A percentile compares a stretch with the other conserved stretches of the same genome.
phyloP scores from a whole-genome alignment of 2,329 filamentous ascomycete species.

The Sphaerulina musiva region DNA sequence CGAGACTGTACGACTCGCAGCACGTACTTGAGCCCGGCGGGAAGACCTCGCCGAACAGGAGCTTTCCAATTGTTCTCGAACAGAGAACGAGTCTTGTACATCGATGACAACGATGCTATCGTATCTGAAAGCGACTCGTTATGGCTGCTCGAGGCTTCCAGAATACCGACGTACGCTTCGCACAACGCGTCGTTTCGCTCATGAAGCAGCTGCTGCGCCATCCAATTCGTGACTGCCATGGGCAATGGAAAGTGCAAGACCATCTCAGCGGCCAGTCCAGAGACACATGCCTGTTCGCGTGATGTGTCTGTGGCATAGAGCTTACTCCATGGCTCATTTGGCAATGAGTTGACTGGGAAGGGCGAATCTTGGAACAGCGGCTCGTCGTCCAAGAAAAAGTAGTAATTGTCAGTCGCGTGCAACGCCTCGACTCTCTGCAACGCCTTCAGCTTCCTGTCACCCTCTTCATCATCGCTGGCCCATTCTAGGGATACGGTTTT shows the following conservation, averaged over 20 bases:
- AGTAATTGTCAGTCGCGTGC: slow-evolving; percentile 48
- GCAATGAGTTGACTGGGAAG: slow-evolving; percentile 30
- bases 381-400: slow-evolving; percentile 47
- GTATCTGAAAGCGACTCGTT: slow-evolving; percentile 14
- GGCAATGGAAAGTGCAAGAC: slow-evolving; percentile 36
- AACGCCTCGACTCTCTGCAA: slow-evolving; percentile 57
- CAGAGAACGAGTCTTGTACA: slow-evolving; percentile 20
- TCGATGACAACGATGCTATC: slow-evolving; percentile 16
- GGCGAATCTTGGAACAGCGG: slow-evolving; percentile 13
- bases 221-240: slow-evolving; percentile 38
- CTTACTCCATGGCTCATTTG: slow-evolving; percentile 31
- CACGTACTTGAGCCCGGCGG: slow-evolving; percentile 16
- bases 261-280: slow-evolving; percentile 39
- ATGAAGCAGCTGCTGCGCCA: slow-evolving; percentile 35
- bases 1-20: slow-evolving; percentile 14
- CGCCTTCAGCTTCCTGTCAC: slow-evolving; percentile 49
- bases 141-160: slow-evolving; percentile 18
- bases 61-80: slow-evolving; percentile 15
- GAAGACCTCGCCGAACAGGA: slow-evolving; percentile 8
- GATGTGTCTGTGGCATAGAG: slow-evolving; percentile 30
- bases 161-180: slow-evolving; percentile 31
- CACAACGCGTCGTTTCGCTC: slow-evolving; percentile 34
- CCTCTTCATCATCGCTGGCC: slow-evolving; percentile 39
- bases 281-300: slow-evolving; percentile 38
- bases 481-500: slow-evolving; percentile 38